phyloP scores from a whole-genome alignment of 306 rosid genomes.

The Vigna angularis region DNA sequence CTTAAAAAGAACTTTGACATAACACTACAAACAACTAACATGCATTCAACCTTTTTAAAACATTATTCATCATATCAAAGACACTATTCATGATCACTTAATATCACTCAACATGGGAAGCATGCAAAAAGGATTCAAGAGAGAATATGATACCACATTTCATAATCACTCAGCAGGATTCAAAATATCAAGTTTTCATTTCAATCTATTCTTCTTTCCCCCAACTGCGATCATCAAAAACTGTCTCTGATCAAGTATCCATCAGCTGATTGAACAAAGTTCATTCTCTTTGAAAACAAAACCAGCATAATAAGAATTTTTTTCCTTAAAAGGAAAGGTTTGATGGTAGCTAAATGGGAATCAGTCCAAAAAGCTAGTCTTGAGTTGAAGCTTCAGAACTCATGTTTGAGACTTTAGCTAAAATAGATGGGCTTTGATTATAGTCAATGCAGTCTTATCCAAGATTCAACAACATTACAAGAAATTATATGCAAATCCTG shows the following conservation, averaged over 20 bases:
- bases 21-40: neutral
- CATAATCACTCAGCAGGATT: constrained; percentile 24
- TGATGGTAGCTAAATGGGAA: constrained; percentile 4
- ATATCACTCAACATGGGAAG: constrained; percentile 25
- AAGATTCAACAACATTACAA: neutral
- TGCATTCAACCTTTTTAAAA: neutral
- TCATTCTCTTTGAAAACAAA: constrained; percentile 14
- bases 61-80: neutral
- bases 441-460: neutral
- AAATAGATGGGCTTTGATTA: neutral
- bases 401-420: neutral
- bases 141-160: neutral
- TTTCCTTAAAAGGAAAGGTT: neutral
- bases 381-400: neutral
- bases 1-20: neutral
- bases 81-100: constrained; percentile 19
- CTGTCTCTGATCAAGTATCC: constrained; percentile 21
- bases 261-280: constrained; percentile 17
- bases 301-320: neutral
- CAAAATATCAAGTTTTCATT: constrained; percentile 24
- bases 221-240: constrained; percentile 18
- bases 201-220: constrained; percentile 7
- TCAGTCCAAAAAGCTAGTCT: neutral
- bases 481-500: neutral
- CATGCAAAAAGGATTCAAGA: constrained; percentile 4